Evolutionary conservation across 805 yeast genomes (phyloP).

Genomic region (Myxozyma kluyveri): DNA sequence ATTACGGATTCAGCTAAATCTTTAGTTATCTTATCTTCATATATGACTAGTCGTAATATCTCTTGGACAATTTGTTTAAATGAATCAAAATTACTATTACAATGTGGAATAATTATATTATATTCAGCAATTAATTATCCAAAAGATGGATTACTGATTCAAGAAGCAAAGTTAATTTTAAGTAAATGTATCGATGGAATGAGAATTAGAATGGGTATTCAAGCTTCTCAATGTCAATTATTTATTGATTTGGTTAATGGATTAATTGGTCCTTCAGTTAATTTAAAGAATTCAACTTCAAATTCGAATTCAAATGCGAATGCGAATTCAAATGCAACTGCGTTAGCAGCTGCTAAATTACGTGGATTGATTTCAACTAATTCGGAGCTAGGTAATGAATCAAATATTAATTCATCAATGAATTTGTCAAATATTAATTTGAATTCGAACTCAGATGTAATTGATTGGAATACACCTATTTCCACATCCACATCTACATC

Average conservation of each 20-base stretch:
- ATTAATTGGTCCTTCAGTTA: slow-evolving; percentile 3
- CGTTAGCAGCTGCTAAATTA: not conserved
- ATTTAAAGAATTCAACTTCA: not conserved
- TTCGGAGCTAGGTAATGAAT: not conserved
- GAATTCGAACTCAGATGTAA: slow-evolving; percentile 8
- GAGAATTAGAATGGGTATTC: slow-evolving; percentile 11
- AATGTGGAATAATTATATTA: slow-evolving; percentile 34
- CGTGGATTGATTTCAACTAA: not conserved
- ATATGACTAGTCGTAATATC: slow-evolving; percentile 32
- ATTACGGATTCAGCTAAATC: slow-evolving; percentile 38
- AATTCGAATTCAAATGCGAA: not conserved
- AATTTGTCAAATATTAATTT: not conserved
- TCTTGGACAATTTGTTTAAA: slow-evolving; percentile 36
- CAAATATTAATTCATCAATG: slow-evolving; percentile 6
- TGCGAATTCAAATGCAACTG: not conserved
- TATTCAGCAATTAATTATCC: slow-evolving; percentile 75
- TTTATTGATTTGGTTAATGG: slow-evolving; percentile 13
- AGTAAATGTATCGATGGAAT: slow-evolving; percentile 32
- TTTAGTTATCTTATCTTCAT: slow-evolving; percentile 34
- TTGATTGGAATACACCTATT: slow-evolving; percentile 24
- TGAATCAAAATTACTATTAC: slow-evolving; percentile 31
- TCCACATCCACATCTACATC: slow-evolving; percentile 22
- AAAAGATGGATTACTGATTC: slow-evolving; percentile 76
- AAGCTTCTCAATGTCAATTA: slow-evolving; percentile 9
- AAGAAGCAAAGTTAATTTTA: slow-evolving; percentile 61